Base-by-base conservation (phyloP, 2,329 filamentous ascomycete species). In the Fusarium poae region DNA sequence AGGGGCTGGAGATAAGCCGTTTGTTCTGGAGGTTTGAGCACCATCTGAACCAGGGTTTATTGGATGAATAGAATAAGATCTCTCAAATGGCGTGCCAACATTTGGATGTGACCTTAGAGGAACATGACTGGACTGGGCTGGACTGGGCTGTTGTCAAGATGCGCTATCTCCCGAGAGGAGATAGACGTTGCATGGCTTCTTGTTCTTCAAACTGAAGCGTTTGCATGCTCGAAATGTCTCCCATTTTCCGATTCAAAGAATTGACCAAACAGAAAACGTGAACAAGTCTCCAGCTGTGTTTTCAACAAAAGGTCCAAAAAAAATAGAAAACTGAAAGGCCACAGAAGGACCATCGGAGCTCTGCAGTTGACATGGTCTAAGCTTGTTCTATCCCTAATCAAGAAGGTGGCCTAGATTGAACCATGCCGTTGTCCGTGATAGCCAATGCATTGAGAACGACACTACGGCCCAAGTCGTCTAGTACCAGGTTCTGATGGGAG, bases 241-340 rank as follows among this genome's bases (percentile, higher is more conserved):
- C 18, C 50, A 32, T 50, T 50, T 35, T 49, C 32, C 13, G 16
- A 27, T n/a, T 4, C 13, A 16, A 50, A 51, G 32, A 51, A 20
- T 51, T 39, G 23, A 18, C 37, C 37, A 30, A 34, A 29, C 34
- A 39, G 57, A 64, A 54, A 16, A 54, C 55, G 51, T 46, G 43
- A 65, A 57, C 32, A 46, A 52, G 45, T 51, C 52, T 34, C 35
- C 16, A 32, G 27, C 32, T 50, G 40, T 39, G 46, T 23, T 44
- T 51, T 20, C 46, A 55, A 73, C 66, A 71, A 74, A 74, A 74
- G 72, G 72, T 71, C 72, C 72, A 68, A 72, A 72, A 62, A 70
- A 42, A 58, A 34, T 29, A 23, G 35, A 29, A 64, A 53, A 52
- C 49, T 59, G 45, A 43, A 42, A 57, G 63, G 35, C 65, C 65